phyloP scores from a whole-genome alignment of 1,284 basidiomycete species.

The Mycosarcoma maydis region DNA sequence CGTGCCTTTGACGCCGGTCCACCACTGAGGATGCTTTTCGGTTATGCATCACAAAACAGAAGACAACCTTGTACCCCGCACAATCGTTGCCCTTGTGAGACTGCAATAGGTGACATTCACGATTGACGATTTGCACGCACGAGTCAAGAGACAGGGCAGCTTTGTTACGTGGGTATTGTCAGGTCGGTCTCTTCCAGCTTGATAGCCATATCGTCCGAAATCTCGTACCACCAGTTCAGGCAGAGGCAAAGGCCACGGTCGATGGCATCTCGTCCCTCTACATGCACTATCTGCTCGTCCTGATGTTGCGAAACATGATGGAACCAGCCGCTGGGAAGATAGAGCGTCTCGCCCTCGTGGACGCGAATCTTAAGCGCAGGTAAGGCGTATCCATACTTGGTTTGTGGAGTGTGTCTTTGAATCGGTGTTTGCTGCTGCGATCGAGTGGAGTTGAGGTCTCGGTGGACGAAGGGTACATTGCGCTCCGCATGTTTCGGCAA shows the following conservation, averaged over 20 bases:
- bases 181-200: slow-evolving; percentile 33
- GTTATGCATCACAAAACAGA: too few species aligned
- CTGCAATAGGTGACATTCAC: neutral
- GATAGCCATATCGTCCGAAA: slow-evolving; percentile 41
- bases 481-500: slow-evolving; percentile 29
- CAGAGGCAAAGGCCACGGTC: slow-evolving; percentile 51
- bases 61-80: too few species aligned
- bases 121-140: too few species aligned
- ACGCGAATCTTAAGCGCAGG: slow-evolving; percentile 53
- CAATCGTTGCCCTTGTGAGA: too few species aligned
- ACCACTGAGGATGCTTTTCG: too few species aligned
- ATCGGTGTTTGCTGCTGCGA: neutral
- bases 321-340: slow-evolving; percentile 61
- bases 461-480: slow-evolving; percentile 39
- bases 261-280: neutral
- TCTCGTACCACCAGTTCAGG: slow-evolving; percentile 64
- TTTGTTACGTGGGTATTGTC: slow-evolving; percentile 2
- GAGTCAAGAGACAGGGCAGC: too few species aligned
- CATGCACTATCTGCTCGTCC: slow-evolving; percentile 25
- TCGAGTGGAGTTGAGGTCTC: slow-evolving; percentile 18
- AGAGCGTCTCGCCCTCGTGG: slow-evolving; percentile 54
- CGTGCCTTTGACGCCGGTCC: too few species aligned
- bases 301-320: slow-evolving; percentile 59
- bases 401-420: slow-evolving; percentile 12
- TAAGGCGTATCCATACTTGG: slow-evolving; percentile 47